Percentiles rank a stretch among this genome's conserved stretches.
Conservation (phyloP, 192 early-diverging fungal species). For the Umbelopsis ramanniana region DNA sequence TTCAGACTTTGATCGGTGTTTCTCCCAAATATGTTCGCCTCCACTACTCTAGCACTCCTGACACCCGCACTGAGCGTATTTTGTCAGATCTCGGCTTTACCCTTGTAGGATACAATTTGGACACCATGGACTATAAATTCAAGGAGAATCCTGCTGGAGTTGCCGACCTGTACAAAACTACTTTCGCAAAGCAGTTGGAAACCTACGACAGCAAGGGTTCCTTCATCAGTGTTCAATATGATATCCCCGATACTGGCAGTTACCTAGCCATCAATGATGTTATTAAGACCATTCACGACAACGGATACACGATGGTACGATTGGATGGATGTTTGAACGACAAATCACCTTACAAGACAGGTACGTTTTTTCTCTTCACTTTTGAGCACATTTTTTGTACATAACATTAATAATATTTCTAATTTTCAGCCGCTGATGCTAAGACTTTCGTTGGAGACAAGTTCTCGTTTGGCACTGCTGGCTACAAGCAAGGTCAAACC, state of each 20-base stretch:
- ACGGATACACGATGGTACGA: constrained; percentile 56
- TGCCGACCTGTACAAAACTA: constrained; percentile 42
- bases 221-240: constrained; percentile 52
- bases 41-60: constrained; percentile 46
- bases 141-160: constrained; percentile 49
- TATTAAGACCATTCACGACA: constrained; percentile 42
- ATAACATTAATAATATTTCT: background rate
- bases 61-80: constrained; percentile 46
- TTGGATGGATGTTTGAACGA: constrained; percentile 58
- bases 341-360: constrained; percentile 48
- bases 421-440: constrained; percentile 22
- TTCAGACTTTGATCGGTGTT: constrained; percentile 50
- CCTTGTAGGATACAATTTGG: constrained; percentile 53
- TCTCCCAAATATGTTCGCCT: constrained; percentile 56
- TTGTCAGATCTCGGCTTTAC: constrained; percentile 49
- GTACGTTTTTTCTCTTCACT: constrained; percentile 15
- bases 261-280: constrained; percentile 49
- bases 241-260: constrained; percentile 54
- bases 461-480: constrained; percentile 46
- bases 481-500: constrained; percentile 48
- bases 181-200: constrained; percentile 49
- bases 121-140: constrained; percentile 53
- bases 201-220: constrained; percentile 52
- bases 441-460: constrained; percentile 48
- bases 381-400: background rate